phyloP scores from a whole-genome alignment of 2,329 filamentous ascomycete species.

The Sporothrix phasma region DNA sequence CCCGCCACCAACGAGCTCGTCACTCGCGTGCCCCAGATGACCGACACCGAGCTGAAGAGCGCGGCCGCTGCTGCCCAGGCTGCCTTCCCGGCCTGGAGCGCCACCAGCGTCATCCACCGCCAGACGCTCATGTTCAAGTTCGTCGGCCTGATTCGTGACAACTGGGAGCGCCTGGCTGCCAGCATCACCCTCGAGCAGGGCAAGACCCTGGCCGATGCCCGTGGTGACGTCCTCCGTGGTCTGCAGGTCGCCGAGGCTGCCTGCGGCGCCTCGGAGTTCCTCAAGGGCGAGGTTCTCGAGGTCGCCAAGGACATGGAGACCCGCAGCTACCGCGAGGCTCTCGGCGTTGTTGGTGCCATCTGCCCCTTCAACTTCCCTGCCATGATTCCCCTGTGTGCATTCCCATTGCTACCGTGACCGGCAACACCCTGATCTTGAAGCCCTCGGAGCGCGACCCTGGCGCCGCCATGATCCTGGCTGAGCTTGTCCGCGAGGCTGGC shows the following conservation, averaged over 20 bases:
- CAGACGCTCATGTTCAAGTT: slow-evolving; percentile 88
- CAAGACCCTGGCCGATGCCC: slow-evolving; percentile 77
- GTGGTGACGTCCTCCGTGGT: slow-evolving; percentile 70
- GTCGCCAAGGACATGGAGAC: slow-evolving; percentile 89
- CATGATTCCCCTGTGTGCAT: slow-evolving; percentile 91
- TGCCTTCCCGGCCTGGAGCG: slow-evolving; percentile 65
- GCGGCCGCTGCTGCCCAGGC: slow-evolving; percentile 65
- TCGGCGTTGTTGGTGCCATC: slow-evolving; percentile 73
- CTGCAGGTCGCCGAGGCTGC: slow-evolving; percentile 79
- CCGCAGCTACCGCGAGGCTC: slow-evolving; percentile 67
- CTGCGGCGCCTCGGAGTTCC: slow-evolving; percentile 67
- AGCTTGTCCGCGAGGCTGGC: slow-evolving; percentile 68
- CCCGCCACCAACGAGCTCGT: slow-evolving; percentile 80
- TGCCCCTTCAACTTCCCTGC: slow-evolving; percentile 88
- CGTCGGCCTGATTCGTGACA: slow-evolving; percentile 66
- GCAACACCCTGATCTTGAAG: slow-evolving; percentile 78
- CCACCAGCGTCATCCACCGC: slow-evolving; percentile 60
- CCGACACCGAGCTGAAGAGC: slow-evolving; percentile 63
- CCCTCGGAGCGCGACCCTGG: slow-evolving; percentile 79
- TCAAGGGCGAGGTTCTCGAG: slow-evolving; percentile 76
- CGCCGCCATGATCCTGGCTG: slow-evolving; percentile 74
- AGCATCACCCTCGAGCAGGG: slow-evolving; percentile 83
- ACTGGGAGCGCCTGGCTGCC: slow-evolving; percentile 76
- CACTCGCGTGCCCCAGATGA: slow-evolving; percentile 73
- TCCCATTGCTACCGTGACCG: slow-evolving; percentile 72